Evolutionary conservation across 495 filamentous ascomycete species (phyloP).

Genomic region (Penicillium maclennaniae): DNA sequence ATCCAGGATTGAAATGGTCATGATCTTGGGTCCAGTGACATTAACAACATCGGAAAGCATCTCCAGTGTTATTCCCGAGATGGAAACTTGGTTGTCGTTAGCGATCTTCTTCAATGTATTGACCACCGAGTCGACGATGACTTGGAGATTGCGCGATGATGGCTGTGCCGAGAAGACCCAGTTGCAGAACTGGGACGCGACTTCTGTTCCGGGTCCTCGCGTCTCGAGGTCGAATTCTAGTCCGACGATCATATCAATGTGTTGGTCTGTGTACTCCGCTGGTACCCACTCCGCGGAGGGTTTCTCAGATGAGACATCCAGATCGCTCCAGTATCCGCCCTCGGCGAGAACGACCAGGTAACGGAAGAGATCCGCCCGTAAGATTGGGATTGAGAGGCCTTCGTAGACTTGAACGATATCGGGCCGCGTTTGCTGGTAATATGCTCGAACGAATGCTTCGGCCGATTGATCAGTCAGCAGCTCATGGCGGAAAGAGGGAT

Average conservation of each 20-base stretch:
- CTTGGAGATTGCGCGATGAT: conserved; percentile 25
- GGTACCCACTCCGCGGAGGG: conserved; percentile 51
- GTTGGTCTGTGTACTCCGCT: conserved; percentile 33
- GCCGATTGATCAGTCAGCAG: conserved; percentile 29
- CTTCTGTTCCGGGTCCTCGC: conserved; percentile 26
- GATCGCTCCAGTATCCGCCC: conserved; percentile 56
- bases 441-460: conserved; percentile 27
- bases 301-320: conserved; percentile 54
- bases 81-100: conserved; percentile 14
- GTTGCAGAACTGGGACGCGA: conserved; percentile 39
- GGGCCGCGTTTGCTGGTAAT: conserved; percentile 27
- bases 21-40: conserved; percentile 38
- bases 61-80: conserved; percentile 24
- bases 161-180: conserved; percentile 38
- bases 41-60: conserved; percentile 37
- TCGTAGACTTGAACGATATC: conserved; percentile 41
- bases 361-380: conserved; percentile 55
- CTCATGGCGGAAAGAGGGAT: conserved; percentile 26
- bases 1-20: conserved; percentile 34
- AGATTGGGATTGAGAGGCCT: conserved; percentile 40
- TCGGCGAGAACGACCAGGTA: conserved; percentile 56
- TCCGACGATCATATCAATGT: conserved; percentile 39
- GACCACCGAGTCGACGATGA: conserved; percentile 32
- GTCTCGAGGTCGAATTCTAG: conserved; percentile 39
- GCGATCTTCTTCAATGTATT: conserved; percentile 28